Percentiles rank a stretch among this genome's conserved stretches.
Conservation (phyloP, 2,329 filamentous ascomycete species). For the Hypoxylon sp. region DNA sequence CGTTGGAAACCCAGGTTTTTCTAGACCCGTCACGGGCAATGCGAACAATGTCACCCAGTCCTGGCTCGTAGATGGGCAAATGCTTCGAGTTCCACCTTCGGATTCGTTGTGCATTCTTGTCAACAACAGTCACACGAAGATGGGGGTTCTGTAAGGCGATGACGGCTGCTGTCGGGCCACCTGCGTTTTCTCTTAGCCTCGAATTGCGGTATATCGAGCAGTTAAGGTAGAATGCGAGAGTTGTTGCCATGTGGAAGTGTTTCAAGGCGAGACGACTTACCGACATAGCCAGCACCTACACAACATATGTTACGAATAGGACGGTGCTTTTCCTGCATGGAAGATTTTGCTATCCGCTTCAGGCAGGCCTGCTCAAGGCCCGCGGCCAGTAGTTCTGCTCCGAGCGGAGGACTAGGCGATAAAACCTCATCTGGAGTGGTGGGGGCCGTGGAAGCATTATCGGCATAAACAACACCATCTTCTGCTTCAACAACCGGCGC, state of each 20-base stretch:
- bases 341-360: constrained; percentile 15
- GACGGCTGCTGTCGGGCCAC: constrained; percentile 80
- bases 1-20: constrained; percentile 57
- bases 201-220: background rate
- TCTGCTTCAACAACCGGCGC: constrained; percentile 48
- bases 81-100: constrained; percentile 78
- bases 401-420: constrained; percentile 57
- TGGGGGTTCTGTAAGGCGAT: constrained; percentile 79
- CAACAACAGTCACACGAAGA: constrained; percentile 80
- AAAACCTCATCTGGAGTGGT: constrained; percentile 60
- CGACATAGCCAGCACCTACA: constrained; percentile 55
- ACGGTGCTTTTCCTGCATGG: constrained; percentile 16
- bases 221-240: background rate
- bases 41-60: constrained; percentile 75
- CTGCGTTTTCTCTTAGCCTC: constrained; percentile 49
- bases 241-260: background rate
- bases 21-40: constrained; percentile 71
- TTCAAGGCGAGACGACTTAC: constrained; percentile 59
- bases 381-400: constrained; percentile 41
- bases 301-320: constrained; percentile 56
- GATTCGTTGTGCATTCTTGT: constrained; percentile 74
- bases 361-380: constrained; percentile 16
- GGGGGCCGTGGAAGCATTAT: constrained; percentile 57
- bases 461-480: constrained; percentile 47
- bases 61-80: constrained; percentile 82